These are phyloP conservation scores for Guadua angustifolia DNA, from an alignment of 176 grass and related monocot genomes.

Conservation along the genomic window DNA sequence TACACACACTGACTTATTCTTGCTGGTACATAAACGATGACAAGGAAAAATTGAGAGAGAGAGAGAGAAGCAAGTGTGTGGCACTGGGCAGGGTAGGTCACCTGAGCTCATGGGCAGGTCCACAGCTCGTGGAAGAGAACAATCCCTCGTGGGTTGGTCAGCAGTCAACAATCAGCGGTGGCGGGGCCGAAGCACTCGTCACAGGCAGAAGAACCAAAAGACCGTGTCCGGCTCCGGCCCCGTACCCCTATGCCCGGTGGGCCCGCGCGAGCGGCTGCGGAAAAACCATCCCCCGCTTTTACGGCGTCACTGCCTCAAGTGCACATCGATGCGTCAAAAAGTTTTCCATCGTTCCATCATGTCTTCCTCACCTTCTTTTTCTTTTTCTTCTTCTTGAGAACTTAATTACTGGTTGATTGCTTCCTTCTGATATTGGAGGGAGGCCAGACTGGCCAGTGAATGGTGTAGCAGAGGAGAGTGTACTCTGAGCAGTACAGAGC, in stretches of 20 bases:
- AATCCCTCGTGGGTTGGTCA: conserved; percentile 57
- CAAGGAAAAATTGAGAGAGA: background rate
- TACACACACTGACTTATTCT: background rate
- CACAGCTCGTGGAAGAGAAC: conserved; percentile 41
- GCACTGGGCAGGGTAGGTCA: conserved; percentile 2
- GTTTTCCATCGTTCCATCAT: background rate
- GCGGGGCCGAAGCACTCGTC: background rate
- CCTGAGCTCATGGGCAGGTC: conserved; percentile 31
- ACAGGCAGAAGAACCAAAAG: conserved; percentile 41
- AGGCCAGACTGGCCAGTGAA: background rate
- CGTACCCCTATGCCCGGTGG: conserved; percentile 5
- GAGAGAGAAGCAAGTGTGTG: background rate
- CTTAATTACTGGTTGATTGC: background rate
- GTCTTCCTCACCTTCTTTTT: no score
- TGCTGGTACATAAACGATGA: background rate
- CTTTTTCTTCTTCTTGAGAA: no score
- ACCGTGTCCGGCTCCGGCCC: conserved; percentile 38
- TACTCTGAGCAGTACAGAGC: background rate
- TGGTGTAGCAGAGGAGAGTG: background rate
- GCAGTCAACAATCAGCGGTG: conserved; percentile 19
- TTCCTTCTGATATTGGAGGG: background rate
- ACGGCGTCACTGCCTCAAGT: conserved; percentile 6
- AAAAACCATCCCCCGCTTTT: background rate
- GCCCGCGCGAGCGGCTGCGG: background rate
- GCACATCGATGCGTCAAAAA: background rate